Evolutionary conservation across 2,329 filamentous ascomycete genomes (phyloP).

Genomic region (Sclerotinia minor): DNA sequence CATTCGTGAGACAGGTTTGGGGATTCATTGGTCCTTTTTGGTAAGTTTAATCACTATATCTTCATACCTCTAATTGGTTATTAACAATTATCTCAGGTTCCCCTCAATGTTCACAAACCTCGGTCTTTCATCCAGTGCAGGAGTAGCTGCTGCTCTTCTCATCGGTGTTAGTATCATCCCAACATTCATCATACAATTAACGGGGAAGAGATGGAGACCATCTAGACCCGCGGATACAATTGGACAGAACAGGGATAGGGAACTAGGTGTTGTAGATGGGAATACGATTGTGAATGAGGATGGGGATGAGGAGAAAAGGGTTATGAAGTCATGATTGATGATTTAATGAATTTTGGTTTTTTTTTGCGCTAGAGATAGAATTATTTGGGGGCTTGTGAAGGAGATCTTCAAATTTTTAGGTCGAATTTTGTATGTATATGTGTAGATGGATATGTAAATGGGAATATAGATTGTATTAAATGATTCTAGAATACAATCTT

Average conservation of each 20-base stretch:
- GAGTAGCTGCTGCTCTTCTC: conserved; percentile 44
- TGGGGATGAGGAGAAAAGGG: neutral
- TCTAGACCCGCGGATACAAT: neutral
- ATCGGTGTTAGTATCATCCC: conserved; percentile 41
- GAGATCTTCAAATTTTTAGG: too few species aligned
- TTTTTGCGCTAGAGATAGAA: too few species aligned
- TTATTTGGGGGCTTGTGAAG: too few species aligned
- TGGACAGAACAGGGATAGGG: neutral
- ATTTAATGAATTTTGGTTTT: conserved; percentile 3
- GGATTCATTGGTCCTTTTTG: conserved; percentile 44
- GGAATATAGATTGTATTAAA: too few species aligned
- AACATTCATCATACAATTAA: conserved; percentile 40
- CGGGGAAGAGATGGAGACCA: conserved; percentile 26
- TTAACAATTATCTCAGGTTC: conserved; percentile 37
- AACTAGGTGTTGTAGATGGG: neutral
- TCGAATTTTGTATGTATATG: too few species aligned
- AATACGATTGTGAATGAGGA: neutral
- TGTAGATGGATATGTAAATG: too few species aligned
- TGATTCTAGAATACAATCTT: too few species aligned
- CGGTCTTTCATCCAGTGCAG: conserved; percentile 42
- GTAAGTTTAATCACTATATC: neutral
- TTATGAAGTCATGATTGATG: neutral
- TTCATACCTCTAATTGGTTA: too few species aligned
- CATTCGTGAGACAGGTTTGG: conserved; percentile 55
- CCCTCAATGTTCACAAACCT: conserved; percentile 45